Conservation (phyloP, 2,329 filamentous ascomycete species). For the Fusarium sp. region DNA sequence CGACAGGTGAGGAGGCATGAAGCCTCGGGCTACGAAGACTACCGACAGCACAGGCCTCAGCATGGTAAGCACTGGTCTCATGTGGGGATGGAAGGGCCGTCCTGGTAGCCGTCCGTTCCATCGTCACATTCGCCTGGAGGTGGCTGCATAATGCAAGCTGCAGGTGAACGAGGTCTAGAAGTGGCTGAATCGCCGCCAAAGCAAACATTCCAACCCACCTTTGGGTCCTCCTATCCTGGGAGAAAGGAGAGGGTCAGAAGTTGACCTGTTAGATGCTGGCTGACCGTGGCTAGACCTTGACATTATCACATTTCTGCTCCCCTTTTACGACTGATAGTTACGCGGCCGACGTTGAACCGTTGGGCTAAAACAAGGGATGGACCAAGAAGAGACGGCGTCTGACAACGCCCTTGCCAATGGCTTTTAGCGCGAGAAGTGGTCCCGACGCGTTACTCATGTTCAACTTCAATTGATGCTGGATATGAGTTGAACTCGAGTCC, state of each 20-base stretch:
- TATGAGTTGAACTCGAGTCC: background rate
- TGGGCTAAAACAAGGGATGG: background rate
- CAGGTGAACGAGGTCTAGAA: background rate
- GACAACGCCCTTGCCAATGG: background rate
- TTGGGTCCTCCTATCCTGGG: background rate
- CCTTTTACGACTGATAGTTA: background rate
- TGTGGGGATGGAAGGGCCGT: background rate
- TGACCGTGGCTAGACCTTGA: background rate
- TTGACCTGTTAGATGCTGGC: background rate
- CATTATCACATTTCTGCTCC: background rate
- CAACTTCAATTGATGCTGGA: background rate
- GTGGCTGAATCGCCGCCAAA: background rate
- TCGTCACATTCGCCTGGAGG: background rate
- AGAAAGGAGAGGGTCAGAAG: background rate
- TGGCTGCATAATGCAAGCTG: slow-evolving; percentile 1
- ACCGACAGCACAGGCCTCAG: background rate
- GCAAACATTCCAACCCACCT: background rate
- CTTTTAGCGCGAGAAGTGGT: background rate
- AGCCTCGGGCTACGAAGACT: background rate
- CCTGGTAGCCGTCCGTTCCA: background rate
- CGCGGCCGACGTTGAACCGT: background rate
- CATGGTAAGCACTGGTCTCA: background rate
- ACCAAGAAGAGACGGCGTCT: background rate
- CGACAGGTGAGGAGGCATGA: background rate
- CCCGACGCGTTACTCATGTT: background rate